These are phyloP conservation scores for Acorus gramineus DNA, from an alignment of 106 monocot genomes.

Conservation along the genomic window DNA sequence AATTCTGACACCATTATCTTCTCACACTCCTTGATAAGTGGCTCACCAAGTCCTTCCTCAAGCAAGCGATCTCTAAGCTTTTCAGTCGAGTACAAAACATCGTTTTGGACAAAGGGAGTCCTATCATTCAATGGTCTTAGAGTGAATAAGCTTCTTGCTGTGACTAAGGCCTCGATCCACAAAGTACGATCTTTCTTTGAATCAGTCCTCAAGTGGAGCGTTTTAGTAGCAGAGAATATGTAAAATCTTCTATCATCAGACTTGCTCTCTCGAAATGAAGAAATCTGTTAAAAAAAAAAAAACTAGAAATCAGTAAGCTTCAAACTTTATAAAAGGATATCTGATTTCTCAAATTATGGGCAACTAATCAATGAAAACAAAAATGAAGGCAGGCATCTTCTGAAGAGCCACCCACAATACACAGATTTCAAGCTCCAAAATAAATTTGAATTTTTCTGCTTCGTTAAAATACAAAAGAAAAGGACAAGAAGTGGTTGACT, in stretches of 20 bases:
- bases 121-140: conserved; percentile 17
- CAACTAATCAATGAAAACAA: too few relatives aligned
- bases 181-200: conserved; percentile 64
- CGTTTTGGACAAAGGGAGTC: conserved; percentile 23
- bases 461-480: too few relatives aligned
- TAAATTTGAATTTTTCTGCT: too few relatives aligned
- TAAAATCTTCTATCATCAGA: conserved; percentile 78
- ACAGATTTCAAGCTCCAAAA: too few relatives aligned
- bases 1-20: conserved; percentile 73
- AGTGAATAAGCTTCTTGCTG: conserved; percentile 41
- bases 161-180: conserved; percentile 82
- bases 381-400: too few relatives aligned
- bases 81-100: conserved; percentile 55
- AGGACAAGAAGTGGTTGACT: too few relatives aligned
- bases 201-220: conserved; percentile 66
- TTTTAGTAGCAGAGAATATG: conserved; percentile 80
- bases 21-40: conserved; percentile 71
- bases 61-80: conserved; percentile 69
- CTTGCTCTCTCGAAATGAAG: conserved; percentile 77
- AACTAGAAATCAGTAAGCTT: neutral
- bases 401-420: too few relatives aligned
- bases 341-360: too few relatives aligned
- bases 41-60: conserved; percentile 57
- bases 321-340: too few relatives aligned
- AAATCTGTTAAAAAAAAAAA: conserved; percentile 29